Evolutionary conservation across 306 rosid genomes (phyloP).

Genomic region (Cicer chorassanicum): DNA sequence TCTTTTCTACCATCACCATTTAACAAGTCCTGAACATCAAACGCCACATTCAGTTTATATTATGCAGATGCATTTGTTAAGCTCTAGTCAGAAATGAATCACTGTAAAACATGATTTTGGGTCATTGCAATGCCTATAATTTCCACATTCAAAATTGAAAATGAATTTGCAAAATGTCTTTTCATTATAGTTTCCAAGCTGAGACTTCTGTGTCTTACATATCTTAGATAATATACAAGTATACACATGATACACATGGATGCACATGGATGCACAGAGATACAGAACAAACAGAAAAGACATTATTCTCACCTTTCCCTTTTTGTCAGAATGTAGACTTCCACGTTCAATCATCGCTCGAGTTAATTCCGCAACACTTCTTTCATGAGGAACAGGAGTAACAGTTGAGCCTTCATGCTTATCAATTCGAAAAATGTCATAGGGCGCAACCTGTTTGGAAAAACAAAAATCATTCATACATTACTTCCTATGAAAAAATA

Average conservation of each 20-base stretch:
- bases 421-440: constrained; percentile 73
- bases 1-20: constrained; percentile 44
- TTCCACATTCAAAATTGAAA: background rate
- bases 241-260: constrained; percentile 5
- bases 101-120: constrained; percentile 5
- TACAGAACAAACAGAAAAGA: constrained; percentile 15
- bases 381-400: constrained; percentile 52
- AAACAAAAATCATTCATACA: background rate
- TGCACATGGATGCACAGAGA: background rate
- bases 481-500: constrained; percentile 16
- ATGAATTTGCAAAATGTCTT: background rate
- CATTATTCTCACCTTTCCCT: constrained; percentile 61
- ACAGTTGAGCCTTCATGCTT: constrained; percentile 63
- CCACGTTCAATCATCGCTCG: constrained; percentile 54
- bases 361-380: constrained; percentile 60
- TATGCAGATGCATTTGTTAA: constrained; percentile 40
- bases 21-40: constrained; percentile 57
- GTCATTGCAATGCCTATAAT: constrained; percentile 2
- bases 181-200: constrained; percentile 21
- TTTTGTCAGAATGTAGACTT: constrained; percentile 50
- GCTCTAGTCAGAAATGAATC: constrained; percentile 9
- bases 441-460: constrained; percentile 71
- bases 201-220: constrained; percentile 34
- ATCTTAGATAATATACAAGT: constrained; percentile 15
- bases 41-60: constrained; percentile 31